A percentile compares a stretch with the other conserved stretches of the same genome.
These are phyloP conservation scores for Gloeostereum incarnatum DNA, from an alignment of 768 basidiomycete species.

Conservation along the genomic window DNA sequence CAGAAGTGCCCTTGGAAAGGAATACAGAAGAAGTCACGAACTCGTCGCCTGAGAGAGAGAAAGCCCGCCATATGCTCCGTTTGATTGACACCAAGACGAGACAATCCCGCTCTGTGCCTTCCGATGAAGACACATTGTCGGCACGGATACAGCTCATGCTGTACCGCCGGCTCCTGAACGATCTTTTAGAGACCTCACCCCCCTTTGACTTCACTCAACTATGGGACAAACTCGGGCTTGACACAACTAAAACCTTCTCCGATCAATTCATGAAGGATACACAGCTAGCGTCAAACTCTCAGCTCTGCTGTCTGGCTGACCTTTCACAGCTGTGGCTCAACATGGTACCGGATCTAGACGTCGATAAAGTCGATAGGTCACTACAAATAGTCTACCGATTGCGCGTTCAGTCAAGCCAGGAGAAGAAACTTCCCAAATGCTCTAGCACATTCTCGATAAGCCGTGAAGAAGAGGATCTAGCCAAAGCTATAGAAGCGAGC, in stretches of 20 bases:
- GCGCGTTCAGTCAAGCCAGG: conserved; percentile 15
- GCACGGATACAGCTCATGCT: conserved; percentile 71
- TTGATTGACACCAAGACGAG: conserved; percentile 71
- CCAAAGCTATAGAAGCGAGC: conserved; percentile 38
- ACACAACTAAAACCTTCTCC: conserved; percentile 39
- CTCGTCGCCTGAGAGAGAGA: neutral
- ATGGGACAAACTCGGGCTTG: conserved; percentile 37
- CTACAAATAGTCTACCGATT: conserved; percentile 46
- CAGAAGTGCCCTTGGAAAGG: neutral
- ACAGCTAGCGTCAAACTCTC: neutral
- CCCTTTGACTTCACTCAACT: conserved; percentile 44
- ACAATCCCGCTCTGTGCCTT: conserved; percentile 35
- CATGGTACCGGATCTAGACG: conserved; percentile 16
- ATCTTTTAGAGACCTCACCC: conserved; percentile 30
- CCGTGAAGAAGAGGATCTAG: conserved; percentile 32
- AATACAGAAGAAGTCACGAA: no score
- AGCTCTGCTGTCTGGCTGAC: conserved; percentile 25
- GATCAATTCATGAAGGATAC: conserved; percentile 32
- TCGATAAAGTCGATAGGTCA: conserved; percentile 25
- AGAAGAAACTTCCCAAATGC: conserved; percentile 3
- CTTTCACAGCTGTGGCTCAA: conserved; percentile 22
- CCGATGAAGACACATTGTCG: conserved; percentile 44
- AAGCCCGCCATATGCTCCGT: conserved; percentile 21
- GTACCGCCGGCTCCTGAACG: conserved; percentile 57
- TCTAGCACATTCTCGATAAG: conserved; percentile 6